Percentiles rank a stretch among this genome's conserved stretches.
These are phyloP conservation scores for Silene noctiflora DNA, from an alignment of 179 eudicot species.

Conservation along the genomic window DNA sequence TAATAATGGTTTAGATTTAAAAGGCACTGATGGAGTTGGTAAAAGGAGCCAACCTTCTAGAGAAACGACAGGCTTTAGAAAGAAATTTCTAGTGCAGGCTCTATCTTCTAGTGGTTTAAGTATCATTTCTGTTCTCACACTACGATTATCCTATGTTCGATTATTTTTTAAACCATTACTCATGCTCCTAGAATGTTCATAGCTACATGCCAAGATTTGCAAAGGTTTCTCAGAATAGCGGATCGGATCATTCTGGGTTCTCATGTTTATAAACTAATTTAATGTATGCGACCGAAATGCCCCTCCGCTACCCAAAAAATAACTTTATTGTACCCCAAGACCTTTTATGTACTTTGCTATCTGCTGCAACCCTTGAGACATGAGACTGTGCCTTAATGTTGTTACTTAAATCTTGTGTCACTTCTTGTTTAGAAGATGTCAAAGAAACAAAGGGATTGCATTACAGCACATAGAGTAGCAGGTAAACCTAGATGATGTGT, in stretches of 20 bases:
- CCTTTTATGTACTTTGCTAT: too few relatives aligned
- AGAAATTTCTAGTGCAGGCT: conserved; percentile 13
- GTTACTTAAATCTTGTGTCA: too few relatives aligned
- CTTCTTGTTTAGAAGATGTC: too few relatives aligned
- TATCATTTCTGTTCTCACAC: neutral
- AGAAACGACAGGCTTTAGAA: neutral
- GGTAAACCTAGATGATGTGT: neutral
- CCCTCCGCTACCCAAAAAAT: too few relatives aligned
- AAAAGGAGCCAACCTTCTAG: neutral
- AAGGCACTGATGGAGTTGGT: neutral
- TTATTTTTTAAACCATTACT: neutral
- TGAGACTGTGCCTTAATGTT: too few relatives aligned
- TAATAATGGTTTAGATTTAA: neutral
- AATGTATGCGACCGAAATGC: too few relatives aligned
- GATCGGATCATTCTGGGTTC: too few relatives aligned
- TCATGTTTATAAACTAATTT: too few relatives aligned
- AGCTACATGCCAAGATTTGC: neutral
- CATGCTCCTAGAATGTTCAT: neutral
- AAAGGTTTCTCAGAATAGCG: neutral
- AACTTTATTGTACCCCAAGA: too few relatives aligned
- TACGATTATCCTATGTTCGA: neutral
- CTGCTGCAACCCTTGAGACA: too few relatives aligned
- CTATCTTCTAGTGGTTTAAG: neutral
- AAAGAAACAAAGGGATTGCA: too few relatives aligned
- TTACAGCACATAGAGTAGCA: too few relatives aligned